Conservation (phyloP, 2,329 filamentous ascomycete genomes). For the Colletotrichum neosansevieriae region DNA sequence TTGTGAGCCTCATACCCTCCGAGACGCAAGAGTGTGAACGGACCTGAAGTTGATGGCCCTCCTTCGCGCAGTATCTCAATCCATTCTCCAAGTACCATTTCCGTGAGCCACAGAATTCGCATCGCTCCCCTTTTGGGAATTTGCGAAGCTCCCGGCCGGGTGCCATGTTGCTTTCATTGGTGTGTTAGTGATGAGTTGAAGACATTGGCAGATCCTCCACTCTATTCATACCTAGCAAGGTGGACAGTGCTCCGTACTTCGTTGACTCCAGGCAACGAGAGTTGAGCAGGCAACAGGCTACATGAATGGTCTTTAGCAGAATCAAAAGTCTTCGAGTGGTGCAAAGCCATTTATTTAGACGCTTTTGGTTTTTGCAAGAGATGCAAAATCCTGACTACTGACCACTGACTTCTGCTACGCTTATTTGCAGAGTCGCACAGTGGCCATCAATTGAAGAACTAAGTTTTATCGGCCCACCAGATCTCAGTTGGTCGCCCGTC, state of each 20-base stretch:
- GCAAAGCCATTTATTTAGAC: too few relatives aligned
- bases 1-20: background rate
- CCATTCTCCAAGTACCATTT: constrained; percentile 82
- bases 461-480: too few relatives aligned
- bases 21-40: constrained; percentile 32
- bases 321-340: too few relatives aligned
- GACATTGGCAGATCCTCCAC: constrained; percentile 11
- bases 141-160: constrained; percentile 59
- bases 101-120: constrained; percentile 76
- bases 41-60: constrained; percentile 84
- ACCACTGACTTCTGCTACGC: too few relatives aligned
- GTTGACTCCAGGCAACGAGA: too few relatives aligned
- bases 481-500: too few relatives aligned
- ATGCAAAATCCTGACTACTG: too few relatives aligned
- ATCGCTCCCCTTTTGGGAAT: constrained; percentile 66
- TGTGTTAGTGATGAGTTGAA: background rate
- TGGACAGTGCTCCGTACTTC: constrained; percentile 15
- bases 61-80: constrained; percentile 77
- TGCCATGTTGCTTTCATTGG: constrained; percentile 50
- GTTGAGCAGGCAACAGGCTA: background rate
- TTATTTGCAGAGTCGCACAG: too few relatives aligned
- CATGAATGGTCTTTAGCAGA: too few relatives aligned
- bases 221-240: background rate
- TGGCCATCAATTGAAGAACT: too few relatives aligned
- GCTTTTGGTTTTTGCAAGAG: too few relatives aligned